These are phyloP conservation scores for Panicum miliaceum DNA, from an alignment of 176 grass and related monocot species.

Conservation along the genomic window DNA sequence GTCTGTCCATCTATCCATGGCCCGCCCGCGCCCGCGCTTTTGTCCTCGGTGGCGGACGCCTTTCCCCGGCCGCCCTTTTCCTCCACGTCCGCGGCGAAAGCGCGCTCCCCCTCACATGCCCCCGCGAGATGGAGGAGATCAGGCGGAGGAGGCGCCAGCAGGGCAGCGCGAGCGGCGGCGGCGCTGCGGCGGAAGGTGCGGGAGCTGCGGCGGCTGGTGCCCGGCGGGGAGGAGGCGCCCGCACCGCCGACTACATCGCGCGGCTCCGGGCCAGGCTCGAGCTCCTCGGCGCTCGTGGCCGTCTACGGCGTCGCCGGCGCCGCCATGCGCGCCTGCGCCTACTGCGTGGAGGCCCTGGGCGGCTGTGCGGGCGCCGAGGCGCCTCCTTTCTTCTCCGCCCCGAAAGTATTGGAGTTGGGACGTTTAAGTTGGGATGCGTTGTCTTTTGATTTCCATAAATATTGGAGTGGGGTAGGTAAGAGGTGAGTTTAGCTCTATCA, in stretches of 20 bases:
- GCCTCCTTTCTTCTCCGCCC: no score
- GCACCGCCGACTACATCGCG: constrained; percentile 68
- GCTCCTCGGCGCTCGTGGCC: constrained; percentile 55
- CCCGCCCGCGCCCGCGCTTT: no score
- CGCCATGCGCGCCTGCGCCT: constrained; percentile 60
- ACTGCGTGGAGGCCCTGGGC: constrained; percentile 63
- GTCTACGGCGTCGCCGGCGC: constrained; percentile 38
- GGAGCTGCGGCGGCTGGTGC: constrained; percentile 76
- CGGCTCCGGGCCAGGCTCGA: constrained; percentile 57
- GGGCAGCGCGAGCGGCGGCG: no score
- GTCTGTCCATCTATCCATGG: neutral
- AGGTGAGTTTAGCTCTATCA: no score
- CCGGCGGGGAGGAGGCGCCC: constrained; percentile 52
- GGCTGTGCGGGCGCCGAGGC: constrained; percentile 43
- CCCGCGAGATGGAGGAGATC: neutral
- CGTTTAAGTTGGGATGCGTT: no score
- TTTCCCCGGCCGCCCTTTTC: no score
- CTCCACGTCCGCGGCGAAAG: constrained; percentile 25
- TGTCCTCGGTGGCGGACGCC: neutral
- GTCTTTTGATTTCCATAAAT: no score
- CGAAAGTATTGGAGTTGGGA: no score
- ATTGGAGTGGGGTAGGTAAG: no score
- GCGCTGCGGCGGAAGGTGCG: constrained; percentile 63
- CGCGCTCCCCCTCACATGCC: constrained; percentile 21
- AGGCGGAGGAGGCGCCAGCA: neutral